Conservation (phyloP, 2,329 filamentous ascomycete species). For the Didymella arachidicola region DNA sequence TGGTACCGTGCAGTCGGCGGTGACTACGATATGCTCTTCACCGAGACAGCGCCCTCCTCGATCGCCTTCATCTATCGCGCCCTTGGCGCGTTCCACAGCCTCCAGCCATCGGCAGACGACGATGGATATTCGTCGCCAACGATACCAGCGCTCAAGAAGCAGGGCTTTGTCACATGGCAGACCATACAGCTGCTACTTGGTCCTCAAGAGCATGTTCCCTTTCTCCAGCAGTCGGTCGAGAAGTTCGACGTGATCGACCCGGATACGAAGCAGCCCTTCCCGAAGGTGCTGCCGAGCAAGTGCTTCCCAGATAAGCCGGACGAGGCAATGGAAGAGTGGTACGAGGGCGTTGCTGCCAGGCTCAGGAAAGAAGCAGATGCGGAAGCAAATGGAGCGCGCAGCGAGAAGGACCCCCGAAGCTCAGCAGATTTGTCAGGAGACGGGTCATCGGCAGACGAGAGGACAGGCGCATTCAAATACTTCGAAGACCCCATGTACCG, state of each 20-base stretch:
- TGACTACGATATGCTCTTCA: slow-evolving; percentile 70
- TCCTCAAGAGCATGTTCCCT: slow-evolving; percentile 86
- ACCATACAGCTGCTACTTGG: slow-evolving; percentile 87
- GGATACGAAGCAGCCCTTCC: slow-evolving; percentile 65
- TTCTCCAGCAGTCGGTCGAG: slow-evolving; percentile 80
- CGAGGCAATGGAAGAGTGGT: slow-evolving; percentile 83
- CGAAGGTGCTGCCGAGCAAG: slow-evolving; percentile 70
- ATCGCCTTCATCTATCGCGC: slow-evolving; percentile 94
- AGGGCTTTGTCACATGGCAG: slow-evolving; percentile 93
- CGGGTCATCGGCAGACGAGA: slow-evolving; percentile 51
- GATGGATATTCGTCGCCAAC: slow-evolving; percentile 77
- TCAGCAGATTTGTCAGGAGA: slow-evolving; percentile 49
- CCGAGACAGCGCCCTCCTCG: slow-evolving; percentile 73
- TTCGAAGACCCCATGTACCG: slow-evolving; percentile 60
- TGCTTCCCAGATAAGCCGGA: slow-evolving; percentile 77
- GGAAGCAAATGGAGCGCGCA: slow-evolving; percentile 34
- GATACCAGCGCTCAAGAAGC: slow-evolving; percentile 80
- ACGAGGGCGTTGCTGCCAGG: slow-evolving; percentile 76
- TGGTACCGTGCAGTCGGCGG: slow-evolving; percentile 59
- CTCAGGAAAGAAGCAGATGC: slow-evolving; percentile 68
- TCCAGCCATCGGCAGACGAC: slow-evolving; percentile 72
- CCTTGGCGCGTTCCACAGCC: slow-evolving; percentile 85
- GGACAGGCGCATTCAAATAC: slow-evolving; percentile 55
- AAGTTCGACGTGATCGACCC: slow-evolving; percentile 80
- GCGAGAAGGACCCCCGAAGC: slow-evolving; percentile 39